Evolutionary conservation across 2,329 filamentous ascomycete species (phyloP), one percentile per base, ranked within the genome.

Genomic region (Monilinia laxa): DNA sequence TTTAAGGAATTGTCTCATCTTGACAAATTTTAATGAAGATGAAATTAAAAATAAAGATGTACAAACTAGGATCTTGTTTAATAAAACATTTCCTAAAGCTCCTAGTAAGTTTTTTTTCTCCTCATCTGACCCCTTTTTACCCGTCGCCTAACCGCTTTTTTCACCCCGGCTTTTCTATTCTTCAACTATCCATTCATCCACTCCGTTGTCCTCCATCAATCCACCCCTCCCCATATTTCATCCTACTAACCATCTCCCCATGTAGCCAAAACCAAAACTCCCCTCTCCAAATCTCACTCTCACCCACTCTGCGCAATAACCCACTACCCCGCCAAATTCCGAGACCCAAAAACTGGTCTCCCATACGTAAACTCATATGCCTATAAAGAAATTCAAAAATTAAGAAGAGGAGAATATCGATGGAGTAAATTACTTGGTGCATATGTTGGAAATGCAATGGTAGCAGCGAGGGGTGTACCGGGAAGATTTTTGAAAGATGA

Each of bases 361-460:
- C 87, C 89, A 0, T 99, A 94, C 78, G 85, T 87, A 70, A 94
- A 94, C 76, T 81, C 87, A 54, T 85, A 89, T 69, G 93, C 93
- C 0, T 97, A 93, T 79, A 87, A 87, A 73, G 88, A 96, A 77
- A 90, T 98, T 56, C 89, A 91, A 73, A 86, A 89, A 65, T 83
- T 96, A 18, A 80, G 86, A 63, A 84, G 82, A 1, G 90, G 92
- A 54, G 87, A 91, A 55, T 93, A 93, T 77, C 86, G 86, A 67
- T 99, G 92, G 91, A 96, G 93, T 76, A 83, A 82, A 40, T 82
- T 95, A 71, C 78, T 96, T 40, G 93, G 91, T 7, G 91, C 89
- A 20, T 99, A 93, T 85, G 89, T 94, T 5, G 94, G 94, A 0
- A 85, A 83, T 71, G 83, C 81, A 70, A 81, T 80, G 76, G 80